Evolutionary conservation across 2,329 filamentous ascomycete species (phyloP), one percentile per base, ranked within the genome.

Genomic region (Aaosphaeria arxii): DNA sequence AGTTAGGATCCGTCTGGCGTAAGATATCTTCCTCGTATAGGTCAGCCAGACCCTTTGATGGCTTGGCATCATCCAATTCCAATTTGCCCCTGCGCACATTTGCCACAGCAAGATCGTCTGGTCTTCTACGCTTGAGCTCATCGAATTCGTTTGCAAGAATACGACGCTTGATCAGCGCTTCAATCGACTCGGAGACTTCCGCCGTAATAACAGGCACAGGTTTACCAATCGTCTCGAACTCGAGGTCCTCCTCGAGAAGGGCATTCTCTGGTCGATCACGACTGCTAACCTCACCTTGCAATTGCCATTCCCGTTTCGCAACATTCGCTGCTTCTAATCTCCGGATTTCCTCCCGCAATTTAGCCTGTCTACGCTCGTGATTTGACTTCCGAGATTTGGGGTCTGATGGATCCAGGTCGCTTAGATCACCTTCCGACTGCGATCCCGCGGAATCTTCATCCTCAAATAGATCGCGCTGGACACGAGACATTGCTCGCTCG

Each of bases 161-260:
- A 43, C 94, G 87, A 36, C 90, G 84, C 73, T 97, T 97, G 75
- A 99, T 91, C 50, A 99, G 81, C 32, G 89, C 87, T 71, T 99
- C 94, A 48, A 99, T 95, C 59, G 86, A 85, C 69, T 96, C 91
- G 46, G 85, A 95, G 38, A 95, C 80, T 69, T 96, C 91, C 39
- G 89, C 86, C 0, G 94, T 97, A 67, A 96, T 91, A 51, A 97
- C 88, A 1, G 92, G 90, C 1, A 97, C 87, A 0, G 94, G 92
- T 70, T 97, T 99, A 63, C 94, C 94, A 24, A 89, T 84, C 61
- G 95, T 85, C 73, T 99, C 94, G 65, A 97, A 99, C 56, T 97
- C 92, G 29, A 99, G 81, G 61, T 97, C 91, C 73, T 97, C 85
- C 66, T 97, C 91, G 1, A 99, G 82, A 2, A 99, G 80, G 1